phyloP scores from a whole-genome alignment of 495 filamentous ascomycete species.

The Hyaloscypha hepaticicola region DNA sequence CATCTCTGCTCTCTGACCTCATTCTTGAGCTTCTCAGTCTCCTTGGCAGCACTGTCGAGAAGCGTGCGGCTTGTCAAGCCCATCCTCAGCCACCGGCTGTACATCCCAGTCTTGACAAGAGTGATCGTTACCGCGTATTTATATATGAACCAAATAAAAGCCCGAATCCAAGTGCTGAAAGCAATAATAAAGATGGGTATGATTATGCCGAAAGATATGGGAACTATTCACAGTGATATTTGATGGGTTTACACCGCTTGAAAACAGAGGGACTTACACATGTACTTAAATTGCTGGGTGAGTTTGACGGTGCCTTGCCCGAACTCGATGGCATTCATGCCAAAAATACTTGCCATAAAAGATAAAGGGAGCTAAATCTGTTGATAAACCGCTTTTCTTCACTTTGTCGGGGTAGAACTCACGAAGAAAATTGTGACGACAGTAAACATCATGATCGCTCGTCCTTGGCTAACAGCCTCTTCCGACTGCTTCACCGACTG shows the following conservation, averaged over 20 bases:
- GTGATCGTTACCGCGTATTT: constrained; percentile 4
- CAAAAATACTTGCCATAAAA: constrained; percentile 18
- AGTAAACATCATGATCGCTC: constrained; percentile 20
- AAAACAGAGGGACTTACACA: constrained; percentile 8
- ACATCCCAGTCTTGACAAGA: not conserved
- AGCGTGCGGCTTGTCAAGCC: constrained; percentile 5
- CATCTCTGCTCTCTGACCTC: not conserved
- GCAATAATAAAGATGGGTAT: constrained; percentile 10
- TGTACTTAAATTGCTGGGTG: not conserved
- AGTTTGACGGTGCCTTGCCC: not conserved
- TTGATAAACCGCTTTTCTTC: not conserved
- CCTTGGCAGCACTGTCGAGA: not conserved
- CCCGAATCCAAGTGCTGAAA: constrained; percentile 11
- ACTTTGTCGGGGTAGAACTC: not conserved
- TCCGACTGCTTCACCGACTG: constrained; percentile 5
- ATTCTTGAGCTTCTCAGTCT: not conserved
- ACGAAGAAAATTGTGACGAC: constrained; percentile 22
- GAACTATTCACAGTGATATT: too few relatives aligned
- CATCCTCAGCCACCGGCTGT: constrained; percentile 1
- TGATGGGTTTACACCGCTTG: not conserved
- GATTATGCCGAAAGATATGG: constrained; percentile 6
- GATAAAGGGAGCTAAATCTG: constrained; percentile 9
- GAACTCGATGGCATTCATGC: constrained; percentile 13
- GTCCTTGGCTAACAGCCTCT: constrained; percentile 11
- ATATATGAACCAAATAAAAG: constrained; percentile 4